These are phyloP conservation scores for Phlebiopsis gigantea DNA, from an alignment of 768 basidiomycete genomes.

Conservation along the genomic window DNA sequence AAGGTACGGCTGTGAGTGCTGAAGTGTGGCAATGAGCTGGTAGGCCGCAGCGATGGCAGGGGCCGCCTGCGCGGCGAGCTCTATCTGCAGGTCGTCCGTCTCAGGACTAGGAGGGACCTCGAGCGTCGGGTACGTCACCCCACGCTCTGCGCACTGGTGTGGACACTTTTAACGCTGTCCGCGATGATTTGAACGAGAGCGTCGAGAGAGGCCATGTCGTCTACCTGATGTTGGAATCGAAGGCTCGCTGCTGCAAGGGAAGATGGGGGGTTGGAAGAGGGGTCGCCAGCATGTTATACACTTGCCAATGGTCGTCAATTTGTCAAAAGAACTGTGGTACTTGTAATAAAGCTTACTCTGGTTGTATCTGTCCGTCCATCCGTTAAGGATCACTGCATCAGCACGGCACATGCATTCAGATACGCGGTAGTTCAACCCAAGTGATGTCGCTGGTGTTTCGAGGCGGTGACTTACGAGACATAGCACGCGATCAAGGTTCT, in stretches of 20 bases:
- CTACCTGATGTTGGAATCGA: no score
- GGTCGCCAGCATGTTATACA: no score
- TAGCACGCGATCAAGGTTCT: neutral
- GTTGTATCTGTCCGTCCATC: neutral
- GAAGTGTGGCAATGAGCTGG: slow-evolving; percentile 11
- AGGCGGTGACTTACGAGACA: neutral
- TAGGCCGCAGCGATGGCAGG: slow-evolving; percentile 10
- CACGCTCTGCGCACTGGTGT: neutral
- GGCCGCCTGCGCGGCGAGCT: neutral
- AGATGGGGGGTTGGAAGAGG: no score
- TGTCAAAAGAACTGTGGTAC: no score
- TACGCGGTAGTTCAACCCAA: neutral
- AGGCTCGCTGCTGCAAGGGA: no score
- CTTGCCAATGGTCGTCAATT: no score
- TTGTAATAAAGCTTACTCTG: no score
- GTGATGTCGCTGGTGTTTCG: neutral
- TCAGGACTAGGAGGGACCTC: neutral
- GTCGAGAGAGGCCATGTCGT: slow-evolving; percentile 7
- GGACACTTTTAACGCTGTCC: slow-evolving; percentile 1
- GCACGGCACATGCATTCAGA: neutral
- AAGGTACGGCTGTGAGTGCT: neutral
- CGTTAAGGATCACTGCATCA: neutral
- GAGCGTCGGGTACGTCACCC: neutral
- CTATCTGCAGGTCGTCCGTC: neutral
- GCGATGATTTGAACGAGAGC: slow-evolving; percentile 9